Evolutionary conservation across 2,329 filamentous ascomycete genomes (phyloP).

Genomic region (Ceratocystiopsis sp.): DNA sequence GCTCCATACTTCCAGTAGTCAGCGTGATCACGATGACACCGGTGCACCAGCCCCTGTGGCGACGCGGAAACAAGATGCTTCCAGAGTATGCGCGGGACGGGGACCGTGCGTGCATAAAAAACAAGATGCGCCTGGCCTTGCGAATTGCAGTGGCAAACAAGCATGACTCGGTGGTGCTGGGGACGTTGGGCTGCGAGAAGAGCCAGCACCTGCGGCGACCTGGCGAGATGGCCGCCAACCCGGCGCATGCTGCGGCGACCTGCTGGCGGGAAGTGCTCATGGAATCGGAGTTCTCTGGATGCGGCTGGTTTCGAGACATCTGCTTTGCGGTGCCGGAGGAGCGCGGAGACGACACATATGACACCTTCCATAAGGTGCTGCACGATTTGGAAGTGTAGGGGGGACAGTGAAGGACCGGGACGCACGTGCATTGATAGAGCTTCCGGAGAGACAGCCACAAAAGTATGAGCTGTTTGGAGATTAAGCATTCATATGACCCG

Average conservation of each 20-base stretch:
- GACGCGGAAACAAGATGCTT: slow-evolving; percentile 5
- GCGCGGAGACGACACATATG: slow-evolving; percentile 29
- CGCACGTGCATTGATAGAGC: neutral
- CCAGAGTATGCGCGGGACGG: slow-evolving; percentile 3
- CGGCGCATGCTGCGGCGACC: slow-evolving; percentile 37
- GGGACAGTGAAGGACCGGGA: neutral
- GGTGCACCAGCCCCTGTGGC: slow-evolving; percentile 14
- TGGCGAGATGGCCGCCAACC: no score
- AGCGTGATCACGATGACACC: slow-evolving; percentile 46
- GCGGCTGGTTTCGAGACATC: slow-evolving; percentile 46
- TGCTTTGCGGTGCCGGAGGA: slow-evolving; percentile 44
- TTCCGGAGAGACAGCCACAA: no score
- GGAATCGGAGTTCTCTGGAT: slow-evolving; percentile 39
- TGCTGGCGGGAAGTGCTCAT: slow-evolving; percentile 45
- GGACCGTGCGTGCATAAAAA: slow-evolving; percentile 37
- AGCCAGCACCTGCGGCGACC: slow-evolving; percentile 34
- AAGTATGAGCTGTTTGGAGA: no score
- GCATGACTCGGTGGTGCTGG: slow-evolving; percentile 45
- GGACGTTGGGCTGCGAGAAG: slow-evolving; percentile 52
- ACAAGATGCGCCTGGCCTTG: slow-evolving; percentile 45
- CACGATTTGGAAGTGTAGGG: slow-evolving; percentile 16
- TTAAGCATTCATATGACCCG: neutral
- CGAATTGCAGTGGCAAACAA: slow-evolving; percentile 39
- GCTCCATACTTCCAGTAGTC: slow-evolving; percentile 27
- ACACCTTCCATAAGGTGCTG: slow-evolving; percentile 27